A percentile compares a stretch with the other conserved stretches of the same genome.
Conservation (phyloP, 2,329 filamentous ascomycete genomes). For the Claviceps pusilla region DNA sequence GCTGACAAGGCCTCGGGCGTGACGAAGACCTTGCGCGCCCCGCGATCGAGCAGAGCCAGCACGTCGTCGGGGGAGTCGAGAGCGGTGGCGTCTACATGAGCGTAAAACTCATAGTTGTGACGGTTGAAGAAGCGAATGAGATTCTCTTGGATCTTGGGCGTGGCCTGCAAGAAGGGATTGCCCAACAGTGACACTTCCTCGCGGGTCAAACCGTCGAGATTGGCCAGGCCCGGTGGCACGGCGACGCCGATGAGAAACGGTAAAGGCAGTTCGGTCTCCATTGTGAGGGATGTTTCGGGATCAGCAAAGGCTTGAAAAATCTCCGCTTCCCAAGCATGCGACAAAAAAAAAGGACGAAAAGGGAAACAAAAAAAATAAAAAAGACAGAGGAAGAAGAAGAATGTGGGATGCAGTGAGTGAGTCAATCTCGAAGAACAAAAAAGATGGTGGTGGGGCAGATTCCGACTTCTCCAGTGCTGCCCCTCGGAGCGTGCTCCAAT, state of each 20-base stretch:
- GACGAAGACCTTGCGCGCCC: conserved; percentile 75
- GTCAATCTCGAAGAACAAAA: background rate
- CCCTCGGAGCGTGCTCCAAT: too few species aligned
- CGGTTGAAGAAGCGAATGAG: conserved; percentile 32
- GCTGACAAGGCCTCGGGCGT: conserved; percentile 48
- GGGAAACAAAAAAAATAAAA: too few species aligned
- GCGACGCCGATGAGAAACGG: conserved; percentile 47
- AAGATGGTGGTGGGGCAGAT: too few species aligned
- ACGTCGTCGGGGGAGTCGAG: conserved; percentile 59
- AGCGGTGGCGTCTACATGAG: conserved; percentile 63
- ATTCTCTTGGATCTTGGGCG: conserved; percentile 31
- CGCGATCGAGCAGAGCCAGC: conserved; percentile 66
- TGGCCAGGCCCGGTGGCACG: conserved; percentile 32
- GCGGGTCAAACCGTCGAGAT: conserved; percentile 36
- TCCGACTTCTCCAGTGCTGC: too few species aligned
- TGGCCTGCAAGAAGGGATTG: conserved; percentile 41
- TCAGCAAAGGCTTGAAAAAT: background rate
- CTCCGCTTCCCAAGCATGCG: background rate
- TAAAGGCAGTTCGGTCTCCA: conserved; percentile 50
- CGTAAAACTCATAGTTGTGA: conserved; percentile 37
- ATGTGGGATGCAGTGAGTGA: background rate
- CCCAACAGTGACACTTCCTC: conserved; percentile 46
- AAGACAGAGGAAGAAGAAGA: too few species aligned
- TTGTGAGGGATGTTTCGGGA: conserved; percentile 16
- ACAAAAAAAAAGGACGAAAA: too few species aligned